Evolutionary conservation across 345 rosid genomes (phyloP), one percentile per base, ranked within the genome.

Genomic region (Anastatica hierochuntica): DNA sequence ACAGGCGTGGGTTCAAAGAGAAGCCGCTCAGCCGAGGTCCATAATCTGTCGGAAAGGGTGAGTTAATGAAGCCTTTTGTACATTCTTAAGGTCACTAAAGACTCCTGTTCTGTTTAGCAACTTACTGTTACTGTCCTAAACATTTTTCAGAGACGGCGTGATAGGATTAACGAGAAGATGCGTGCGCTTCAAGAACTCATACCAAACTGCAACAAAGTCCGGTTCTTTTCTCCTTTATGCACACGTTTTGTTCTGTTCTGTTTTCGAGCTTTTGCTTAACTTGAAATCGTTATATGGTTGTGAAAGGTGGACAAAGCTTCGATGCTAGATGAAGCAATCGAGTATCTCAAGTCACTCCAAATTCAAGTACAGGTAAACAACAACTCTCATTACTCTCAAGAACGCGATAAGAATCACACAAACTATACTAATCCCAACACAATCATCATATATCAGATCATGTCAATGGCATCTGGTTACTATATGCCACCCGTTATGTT

Each of bases 1-100:
- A 66, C 67, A 9, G 79, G 79, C 37, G 20, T 38, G 9, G 78
- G 86, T 37, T 77, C 78, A 36, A 86, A 79, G 78, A 84, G 90
- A 71, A 84, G 86, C 69, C 86, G 94, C 61, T 85, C 96, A 8
- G 94, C 97, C 2, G 95, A 84, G 77, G 95, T 90, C 38, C 97
- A 90, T 72, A 90, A 86, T 65, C 71, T 90, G 43, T 90, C 97
- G 51, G 97, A 90, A 78, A 84, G 97, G 86, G 97, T 90, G 70
- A 73, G 94, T 47, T 41, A 49, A 45, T 17, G 30, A 52, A 60
- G 42, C 27, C 27, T 9, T 14, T 11, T 41, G 8, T 19, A 14
- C 56, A 24, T 53, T 71, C 43, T 8, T 40, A 43, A 23, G 16
- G 37, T 62, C 15, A 36, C 6, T 15, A 47, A 46, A 36, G 46